Evolutionary conservation across 805 yeast species (phyloP), one percentile per base, ranked within the genome.

Genomic region (Torulaspora franciscae): DNA sequence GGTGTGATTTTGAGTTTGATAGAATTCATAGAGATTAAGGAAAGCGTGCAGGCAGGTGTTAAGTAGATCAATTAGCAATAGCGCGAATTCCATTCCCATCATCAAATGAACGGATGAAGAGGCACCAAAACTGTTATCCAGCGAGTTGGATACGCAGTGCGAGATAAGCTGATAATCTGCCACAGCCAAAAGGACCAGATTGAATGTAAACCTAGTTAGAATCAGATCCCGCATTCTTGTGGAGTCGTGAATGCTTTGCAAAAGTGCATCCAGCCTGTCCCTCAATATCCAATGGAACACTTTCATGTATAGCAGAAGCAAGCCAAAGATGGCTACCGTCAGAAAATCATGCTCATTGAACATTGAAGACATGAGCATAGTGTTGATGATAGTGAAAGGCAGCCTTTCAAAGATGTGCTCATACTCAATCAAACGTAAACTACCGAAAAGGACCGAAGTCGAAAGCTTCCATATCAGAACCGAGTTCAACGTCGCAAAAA

Each of bases 21-120:
- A 49, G 34, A 81, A 59, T 52, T 87, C 96, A 50, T 71, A 70
- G 17, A 79, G 57, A 50, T 80, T 80, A 37, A 59, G 37, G 4
- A 44, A 23, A 8, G 61, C 48, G 33, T 56, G 59, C 38, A 51
- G 10, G 6, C 46, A 39, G 17, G 62, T 28, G 30, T 59, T 58
- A 11, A 79, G 54, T 22, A 78, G 60, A 37, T 79, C 81, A 26
- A 83, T 70, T 17, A 77, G 74, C 48, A 83, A 69, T 46, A 86
- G 68, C 2, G 84, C 81, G 57, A 83, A 82, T 56, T 86, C 93
- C 60, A 86, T 81, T 1, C 89, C 90, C 61, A 86, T 81, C 42
- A 83, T 71, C 32, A 85, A 66, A 53, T 79, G 79, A 3, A 78
- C 72, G 37, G 79, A 75, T 14, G 85, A 79, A 6, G 56, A 51